Conservation (phyloP, 2,329 filamentous ascomycete genomes). For the Aspergillus sp. region DNA sequence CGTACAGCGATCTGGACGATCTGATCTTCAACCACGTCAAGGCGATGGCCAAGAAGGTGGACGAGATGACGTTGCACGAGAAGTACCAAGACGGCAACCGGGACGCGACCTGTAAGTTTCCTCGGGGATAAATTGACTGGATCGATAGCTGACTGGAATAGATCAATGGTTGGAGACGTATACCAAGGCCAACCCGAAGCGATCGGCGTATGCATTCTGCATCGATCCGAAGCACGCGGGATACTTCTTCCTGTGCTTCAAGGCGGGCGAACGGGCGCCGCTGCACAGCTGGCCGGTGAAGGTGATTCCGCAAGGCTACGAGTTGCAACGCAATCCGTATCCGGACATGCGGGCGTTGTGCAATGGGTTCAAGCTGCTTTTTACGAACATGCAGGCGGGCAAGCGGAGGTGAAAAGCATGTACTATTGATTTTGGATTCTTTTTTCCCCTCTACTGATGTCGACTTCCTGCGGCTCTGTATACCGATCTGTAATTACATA, state of each 20-base stretch:
- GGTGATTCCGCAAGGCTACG: constrained; percentile 88
- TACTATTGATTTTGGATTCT: constrained; percentile 6
- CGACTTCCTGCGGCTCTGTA: constrained; percentile 2
- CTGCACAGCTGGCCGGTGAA: constrained; percentile 82
- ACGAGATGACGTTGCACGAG: constrained; percentile 91
- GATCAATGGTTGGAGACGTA: constrained; percentile 96
- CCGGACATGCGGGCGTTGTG: constrained; percentile 93
- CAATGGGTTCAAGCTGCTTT: constrained; percentile 93
- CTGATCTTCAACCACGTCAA: constrained; percentile 96
- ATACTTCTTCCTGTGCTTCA: constrained; percentile 96
- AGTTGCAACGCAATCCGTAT: constrained; percentile 83
- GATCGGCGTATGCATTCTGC: constrained; percentile 93
- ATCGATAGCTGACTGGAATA: too few species aligned
- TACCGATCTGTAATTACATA: neutral
- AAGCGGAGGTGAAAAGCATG: constrained; percentile 17
- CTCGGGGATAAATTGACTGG: too few species aligned
- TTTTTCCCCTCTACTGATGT: constrained; percentile 3
- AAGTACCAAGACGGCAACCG: constrained; percentile 84
- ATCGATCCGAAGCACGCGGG: constrained; percentile 87
- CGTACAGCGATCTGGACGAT: constrained; percentile 94
- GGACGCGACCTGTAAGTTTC: constrained; percentile 74
- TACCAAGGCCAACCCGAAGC: constrained; percentile 90
- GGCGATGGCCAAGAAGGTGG: constrained; percentile 95
- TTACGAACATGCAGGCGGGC: constrained; percentile 59
- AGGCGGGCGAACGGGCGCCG: constrained; percentile 72